These are phyloP conservation scores for Solanum tarapatanum DNA, from an alignment of 257 asterid species.

Conservation along the genomic window DNA sequence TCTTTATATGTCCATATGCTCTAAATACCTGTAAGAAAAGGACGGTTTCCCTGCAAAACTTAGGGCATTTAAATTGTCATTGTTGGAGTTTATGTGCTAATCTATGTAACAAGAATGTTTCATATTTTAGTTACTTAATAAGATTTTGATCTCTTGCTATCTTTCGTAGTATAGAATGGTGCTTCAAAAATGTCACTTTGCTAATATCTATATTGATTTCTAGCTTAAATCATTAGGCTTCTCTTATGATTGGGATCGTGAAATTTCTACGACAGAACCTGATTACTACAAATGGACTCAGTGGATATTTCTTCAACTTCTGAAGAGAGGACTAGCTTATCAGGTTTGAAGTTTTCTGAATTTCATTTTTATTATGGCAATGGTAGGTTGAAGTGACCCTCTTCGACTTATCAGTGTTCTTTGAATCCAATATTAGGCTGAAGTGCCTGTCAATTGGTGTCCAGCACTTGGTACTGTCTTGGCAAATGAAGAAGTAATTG, in stretches of 20 bases:
- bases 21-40: neutral
- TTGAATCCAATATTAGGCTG: slow-evolving; percentile 50
- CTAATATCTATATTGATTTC: slow-evolving; percentile 23
- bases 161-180: neutral
- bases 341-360: slow-evolving; percentile 42
- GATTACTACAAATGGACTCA: slow-evolving; percentile 97
- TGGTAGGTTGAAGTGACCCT: neutral
- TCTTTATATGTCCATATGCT: neutral
- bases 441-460: slow-evolving; percentile 99
- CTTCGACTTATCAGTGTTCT: neutral
- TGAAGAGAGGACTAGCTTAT: slow-evolving; percentile 90
- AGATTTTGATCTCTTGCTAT: neutral
- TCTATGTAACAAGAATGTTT: neutral
- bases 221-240: slow-evolving; percentile 93
- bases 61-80: neutral
- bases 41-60: neutral
- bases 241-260: slow-evolving; percentile 98
- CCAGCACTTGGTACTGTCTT: slow-evolving; percentile 99
- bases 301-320: slow-evolving; percentile 96
- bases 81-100: neutral
- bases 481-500: slow-evolving; percentile 96
- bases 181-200: neutral
- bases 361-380: neutral
- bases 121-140: neutral
- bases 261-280: slow-evolving; percentile 91